These are phyloP conservation scores for Bryopsis sp. DNA, from an alignment of 139 green algal genomes.

Conservation along the genomic window DNA sequence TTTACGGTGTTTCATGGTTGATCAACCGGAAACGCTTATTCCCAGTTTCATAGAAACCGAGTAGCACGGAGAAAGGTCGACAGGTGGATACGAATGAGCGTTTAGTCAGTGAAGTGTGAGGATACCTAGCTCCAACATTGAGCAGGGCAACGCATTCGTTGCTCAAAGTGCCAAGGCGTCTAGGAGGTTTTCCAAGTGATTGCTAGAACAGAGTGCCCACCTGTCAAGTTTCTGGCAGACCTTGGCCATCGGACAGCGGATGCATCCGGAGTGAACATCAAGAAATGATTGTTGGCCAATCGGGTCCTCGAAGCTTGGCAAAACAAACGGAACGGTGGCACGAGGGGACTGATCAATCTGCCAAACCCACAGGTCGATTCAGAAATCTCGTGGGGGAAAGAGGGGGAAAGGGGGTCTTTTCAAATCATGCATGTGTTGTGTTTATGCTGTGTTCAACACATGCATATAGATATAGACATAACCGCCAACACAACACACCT, in stretches of 20 bases:
- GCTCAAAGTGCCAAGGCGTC: too few species aligned
- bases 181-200: too few species aligned
- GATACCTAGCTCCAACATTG: too few species aligned
- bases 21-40: too few species aligned
- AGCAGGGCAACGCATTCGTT: too few species aligned
- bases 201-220: too few species aligned
- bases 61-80: too few species aligned
- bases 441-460: not conserved
- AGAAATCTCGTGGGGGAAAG: not conserved
- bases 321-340: not conserved
- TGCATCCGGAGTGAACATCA: not conserved
- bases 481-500: not conserved
- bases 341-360: not conserved
- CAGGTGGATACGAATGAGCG: too few species aligned
- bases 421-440: not conserved
- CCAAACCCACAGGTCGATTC: not conserved
- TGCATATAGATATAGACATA: not conserved
- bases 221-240: too few species aligned
- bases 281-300: slow-evolving; percentile 5
- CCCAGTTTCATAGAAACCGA: too few species aligned
- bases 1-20: too few species aligned
- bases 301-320: not conserved
- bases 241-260: not conserved
- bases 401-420: not conserved
- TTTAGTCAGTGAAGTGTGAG: too few species aligned